Percentiles rank a stretch among this genome's conserved stretches.
Evolutionary conservation across 2,329 filamentous ascomycete genomes (phyloP).

Genomic region (Apiospora pterosperma): DNA sequence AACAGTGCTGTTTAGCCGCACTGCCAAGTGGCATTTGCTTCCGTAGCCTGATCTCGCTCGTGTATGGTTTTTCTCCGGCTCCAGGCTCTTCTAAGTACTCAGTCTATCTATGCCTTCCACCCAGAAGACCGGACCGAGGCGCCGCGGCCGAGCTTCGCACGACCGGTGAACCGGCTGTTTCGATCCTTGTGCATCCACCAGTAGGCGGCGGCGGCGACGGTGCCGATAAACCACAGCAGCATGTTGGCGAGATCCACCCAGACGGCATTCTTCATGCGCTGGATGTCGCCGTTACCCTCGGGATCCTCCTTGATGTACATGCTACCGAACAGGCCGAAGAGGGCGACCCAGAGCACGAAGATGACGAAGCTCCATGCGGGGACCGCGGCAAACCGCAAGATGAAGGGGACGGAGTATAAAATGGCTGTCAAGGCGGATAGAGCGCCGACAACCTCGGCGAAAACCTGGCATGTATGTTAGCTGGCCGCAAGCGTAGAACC

Average conservation of each 20-base stretch:
- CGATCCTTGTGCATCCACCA: slow-evolving; percentile 56
- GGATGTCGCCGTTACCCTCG: slow-evolving; percentile 59
- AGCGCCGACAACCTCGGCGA: slow-evolving; percentile 66
- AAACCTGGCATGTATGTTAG: slow-evolving; percentile 46
- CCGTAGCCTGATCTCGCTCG: neutral
- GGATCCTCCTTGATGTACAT: slow-evolving; percentile 71
- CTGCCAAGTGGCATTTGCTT: neutral
- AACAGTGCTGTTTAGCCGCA: neutral
- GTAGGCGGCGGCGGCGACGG: slow-evolving; percentile 50
- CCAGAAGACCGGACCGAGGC: slow-evolving; percentile 17
- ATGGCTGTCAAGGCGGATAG: slow-evolving; percentile 63
- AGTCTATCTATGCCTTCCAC: slow-evolving; percentile 13
- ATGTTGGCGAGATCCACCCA: slow-evolving; percentile 78
- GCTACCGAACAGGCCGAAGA: slow-evolving; percentile 81
- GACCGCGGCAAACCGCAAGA: slow-evolving; percentile 49
- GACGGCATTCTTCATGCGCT: slow-evolving; percentile 81
- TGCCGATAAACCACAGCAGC: slow-evolving; percentile 70
- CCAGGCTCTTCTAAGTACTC: neutral
- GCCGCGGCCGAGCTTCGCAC: slow-evolving; percentile 43
- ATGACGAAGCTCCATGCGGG: slow-evolving; percentile 70
- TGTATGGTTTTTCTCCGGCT: neutral
- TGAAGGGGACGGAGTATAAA: slow-evolving; percentile 62
- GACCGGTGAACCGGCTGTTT: slow-evolving; percentile 55
- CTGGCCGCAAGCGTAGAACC: neutral
- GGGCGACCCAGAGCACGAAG: slow-evolving; percentile 73